Evolutionary conservation across 805 yeast genomes (phyloP), one percentile per base, ranked within the genome.

Genomic region (Monosporozyma yasuniensis): DNA sequence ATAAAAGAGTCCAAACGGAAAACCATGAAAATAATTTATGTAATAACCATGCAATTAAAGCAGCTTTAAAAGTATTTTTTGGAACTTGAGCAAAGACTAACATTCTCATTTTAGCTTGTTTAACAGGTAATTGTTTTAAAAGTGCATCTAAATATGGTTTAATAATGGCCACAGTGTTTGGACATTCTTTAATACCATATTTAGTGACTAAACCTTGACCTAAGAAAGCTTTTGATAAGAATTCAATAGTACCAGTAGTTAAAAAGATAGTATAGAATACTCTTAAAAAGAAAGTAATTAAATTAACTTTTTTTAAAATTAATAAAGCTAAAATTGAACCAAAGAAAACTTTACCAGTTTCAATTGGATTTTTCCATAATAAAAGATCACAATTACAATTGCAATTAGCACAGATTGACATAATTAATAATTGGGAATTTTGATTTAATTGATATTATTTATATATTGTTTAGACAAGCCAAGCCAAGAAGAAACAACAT

Each of bases 201-300:
- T 81, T 79, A 53, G 89, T 77, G 53, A 91, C 83, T 54, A 90
- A 75, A 18, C 97, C 96, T 47, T 69, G 69, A 49, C 96, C 96
- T 46, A 86, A 76, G 56, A 84, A 69, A 42, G 80, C 59, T 63
- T 84, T 84, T 54, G 95, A 84, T 50, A 75, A 73, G 63, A 82
- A 85, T 72, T 90, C 97, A 50, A 83, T 85, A 50, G 78, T 73
- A 47, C 89, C 93, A 46, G 91, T 76, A 27, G 77, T 56, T 48
- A 76, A 71, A 54, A 89, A 74, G 25, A 76, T 80, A 54, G 81
- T 68, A 65, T 80, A 80, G 49, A 80, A 69, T 44, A 83, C 53
- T 65, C 77, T 80, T 74, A 83, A 77, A 60, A 83, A 69, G 48
- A 82, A 69, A 54, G 80, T 78, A 59, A 82, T 59, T 57, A 85